phyloP scores from a whole-genome alignment of 2,329 filamentous ascomycete genomes.

The Curvularia lunata region DNA sequence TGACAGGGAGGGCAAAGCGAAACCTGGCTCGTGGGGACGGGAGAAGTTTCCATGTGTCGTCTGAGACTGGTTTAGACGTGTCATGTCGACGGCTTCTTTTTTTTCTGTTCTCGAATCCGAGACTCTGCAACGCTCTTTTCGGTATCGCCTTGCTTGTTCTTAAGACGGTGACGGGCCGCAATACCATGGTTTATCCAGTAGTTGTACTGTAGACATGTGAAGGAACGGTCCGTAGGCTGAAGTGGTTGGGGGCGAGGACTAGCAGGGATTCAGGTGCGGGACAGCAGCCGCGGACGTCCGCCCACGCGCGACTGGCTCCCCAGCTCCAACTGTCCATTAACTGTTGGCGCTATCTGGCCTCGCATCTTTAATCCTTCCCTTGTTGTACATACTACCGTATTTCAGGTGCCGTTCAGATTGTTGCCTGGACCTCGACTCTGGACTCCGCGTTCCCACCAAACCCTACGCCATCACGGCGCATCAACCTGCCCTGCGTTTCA shows the following conservation, averaged over 20 bases:
- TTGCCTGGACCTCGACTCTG: background rate
- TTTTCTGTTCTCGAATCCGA: background rate
- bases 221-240: background rate
- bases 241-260: background rate
- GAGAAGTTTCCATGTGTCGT: background rate
- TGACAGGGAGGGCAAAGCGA: background rate
- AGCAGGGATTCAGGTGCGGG: constrained; percentile 17
- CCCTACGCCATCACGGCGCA: constrained; percentile 28
- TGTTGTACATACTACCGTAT: background rate
- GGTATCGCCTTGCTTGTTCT: background rate
- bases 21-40: background rate
- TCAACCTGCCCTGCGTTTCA: constrained; percentile 42
- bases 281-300: constrained; percentile 17
- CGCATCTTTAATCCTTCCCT: background rate
- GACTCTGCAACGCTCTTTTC: background rate
- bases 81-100: background rate
- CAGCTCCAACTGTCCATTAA: constrained; percentile 18
- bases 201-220: background rate
- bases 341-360: constrained; percentile 8
- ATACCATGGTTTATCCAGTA: too few relatives aligned
- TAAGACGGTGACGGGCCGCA: background rate
- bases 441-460: background rate
- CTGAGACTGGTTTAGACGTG: background rate
- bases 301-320: constrained; percentile 15
- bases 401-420: background rate